These are phyloP conservation scores for Fraxinus excelsior DNA, from an alignment of 257 asterid species.

Conservation along the genomic window DNA sequence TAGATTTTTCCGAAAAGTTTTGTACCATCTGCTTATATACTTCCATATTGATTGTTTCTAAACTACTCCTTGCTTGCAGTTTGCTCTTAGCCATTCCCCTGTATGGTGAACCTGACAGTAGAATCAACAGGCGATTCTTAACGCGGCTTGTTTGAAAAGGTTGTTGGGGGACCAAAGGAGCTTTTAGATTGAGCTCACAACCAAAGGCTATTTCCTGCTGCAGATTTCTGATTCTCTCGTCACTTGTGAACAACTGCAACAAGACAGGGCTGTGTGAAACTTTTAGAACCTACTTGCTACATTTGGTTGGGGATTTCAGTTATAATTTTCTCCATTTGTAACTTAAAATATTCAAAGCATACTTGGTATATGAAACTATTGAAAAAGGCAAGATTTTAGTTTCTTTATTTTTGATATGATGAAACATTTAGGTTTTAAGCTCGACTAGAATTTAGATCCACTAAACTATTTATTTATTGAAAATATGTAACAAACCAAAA, in stretches of 20 bases:
- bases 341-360: too few species aligned
- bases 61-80: conserved; percentile 20
- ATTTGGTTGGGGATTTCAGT: not conserved
- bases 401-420: too few species aligned
- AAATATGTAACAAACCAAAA: not conserved
- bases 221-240: conserved; percentile 4
- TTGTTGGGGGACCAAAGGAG: not conserved
- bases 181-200: not conserved
- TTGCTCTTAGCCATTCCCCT: conserved; percentile 1
- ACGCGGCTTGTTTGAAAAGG: not conserved
- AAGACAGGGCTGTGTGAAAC: not conserved
- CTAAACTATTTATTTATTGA: not conserved
- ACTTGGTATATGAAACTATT: too few species aligned
- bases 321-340: too few species aligned
- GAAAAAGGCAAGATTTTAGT: too few species aligned
- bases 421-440: not conserved
- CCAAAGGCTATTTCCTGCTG: not conserved
- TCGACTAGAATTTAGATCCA: not conserved
- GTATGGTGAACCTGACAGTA: conserved; percentile 2
- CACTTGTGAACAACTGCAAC: not conserved
- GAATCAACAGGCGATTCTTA: not conserved
- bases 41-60: conserved; percentile 7
- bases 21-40: not conserved
- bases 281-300: not conserved
- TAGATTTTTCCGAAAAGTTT: not conserved